Conservation (phyloP, 1,284 basidiomycete genomes). For the Ceratobasidium sp. region DNA sequence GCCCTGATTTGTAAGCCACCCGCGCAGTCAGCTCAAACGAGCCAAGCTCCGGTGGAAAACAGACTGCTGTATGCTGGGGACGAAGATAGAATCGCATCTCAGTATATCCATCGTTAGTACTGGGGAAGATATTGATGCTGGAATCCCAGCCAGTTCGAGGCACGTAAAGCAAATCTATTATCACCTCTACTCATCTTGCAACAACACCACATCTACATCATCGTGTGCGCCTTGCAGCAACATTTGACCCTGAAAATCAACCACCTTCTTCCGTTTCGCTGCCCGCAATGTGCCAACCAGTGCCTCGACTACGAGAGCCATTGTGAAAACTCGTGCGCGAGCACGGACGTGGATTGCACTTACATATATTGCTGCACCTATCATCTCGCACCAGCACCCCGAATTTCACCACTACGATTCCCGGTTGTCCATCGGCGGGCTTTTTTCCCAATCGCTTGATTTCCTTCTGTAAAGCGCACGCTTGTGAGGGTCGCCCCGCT, state of each 20-base stretch:
- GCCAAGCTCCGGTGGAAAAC: neutral
- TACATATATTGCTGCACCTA: conserved; percentile 48
- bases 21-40: neutral
- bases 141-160: no score
- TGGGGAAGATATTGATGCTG: no score
- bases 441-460: conserved; percentile 46
- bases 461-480: conserved; percentile 30
- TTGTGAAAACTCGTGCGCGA: neutral
- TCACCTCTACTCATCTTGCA: conserved; percentile 20
- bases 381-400: conserved; percentile 47
- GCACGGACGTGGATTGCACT: conserved; percentile 14
- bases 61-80: neutral
- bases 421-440: conserved; percentile 35
- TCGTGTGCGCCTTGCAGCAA: conserved; percentile 48
- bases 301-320: conserved; percentile 44
- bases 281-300: conserved; percentile 46
- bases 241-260: conserved; percentile 45
- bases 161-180: no score
- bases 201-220: conserved; percentile 43
- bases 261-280: conserved; percentile 47
- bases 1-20: conserved; percentile 5
- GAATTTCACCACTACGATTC: conserved; percentile 43
- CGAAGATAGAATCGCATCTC: neutral
- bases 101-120: no score
- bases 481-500: neutral